Percentiles rank a stretch among this genome's conserved stretches.
Conservation (phyloP, 441 rosid genomes). For the Gossypium gossypioides region DNA sequence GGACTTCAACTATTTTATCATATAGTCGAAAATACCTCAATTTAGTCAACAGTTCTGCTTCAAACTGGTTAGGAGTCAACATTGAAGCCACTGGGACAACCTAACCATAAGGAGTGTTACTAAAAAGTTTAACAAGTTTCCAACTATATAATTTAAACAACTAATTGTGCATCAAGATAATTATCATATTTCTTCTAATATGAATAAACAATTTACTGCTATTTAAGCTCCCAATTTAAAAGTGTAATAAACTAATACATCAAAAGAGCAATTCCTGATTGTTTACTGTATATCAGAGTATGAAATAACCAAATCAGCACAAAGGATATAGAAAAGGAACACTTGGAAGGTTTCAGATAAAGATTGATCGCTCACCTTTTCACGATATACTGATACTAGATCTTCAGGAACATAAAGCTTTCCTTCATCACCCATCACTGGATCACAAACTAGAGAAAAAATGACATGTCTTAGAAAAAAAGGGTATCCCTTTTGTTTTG, state of each 20-base stretch:
- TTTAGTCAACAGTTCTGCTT: slow-evolving; percentile 83
- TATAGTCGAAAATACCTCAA: slow-evolving; percentile 42
- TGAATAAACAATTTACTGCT: not conserved
- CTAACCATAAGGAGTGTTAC: slow-evolving; percentile 28
- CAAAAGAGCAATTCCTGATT: not conserved
- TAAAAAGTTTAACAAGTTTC: slow-evolving; percentile 9
- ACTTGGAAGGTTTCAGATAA: slow-evolving; percentile 1
- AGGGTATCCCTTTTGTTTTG: not conserved
- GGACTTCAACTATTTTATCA: slow-evolving; percentile 5
- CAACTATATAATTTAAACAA: slow-evolving; percentile 10
- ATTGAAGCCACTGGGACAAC: slow-evolving; percentile 98
- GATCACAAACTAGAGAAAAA: slow-evolving; percentile 78
- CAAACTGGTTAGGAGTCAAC: slow-evolving; percentile 99
- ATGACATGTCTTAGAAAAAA: slow-evolving; percentile 2
- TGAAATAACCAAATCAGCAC: not conserved
- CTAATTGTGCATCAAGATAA: slow-evolving; percentile 1
- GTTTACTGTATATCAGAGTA: not conserved
- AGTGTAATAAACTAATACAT: not conserved
- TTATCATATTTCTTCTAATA: not conserved
- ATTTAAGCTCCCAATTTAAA: not conserved
- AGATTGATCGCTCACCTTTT: slow-evolving; percentile 45
- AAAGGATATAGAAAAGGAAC: not conserved
- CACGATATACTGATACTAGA: slow-evolving; percentile 73
- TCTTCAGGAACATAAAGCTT: slow-evolving; percentile 90
- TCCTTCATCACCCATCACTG: slow-evolving; percentile 98